Evolutionary conservation across 805 yeast genomes (phyloP).

Genomic region (Blastobotrys robertii): DNA sequence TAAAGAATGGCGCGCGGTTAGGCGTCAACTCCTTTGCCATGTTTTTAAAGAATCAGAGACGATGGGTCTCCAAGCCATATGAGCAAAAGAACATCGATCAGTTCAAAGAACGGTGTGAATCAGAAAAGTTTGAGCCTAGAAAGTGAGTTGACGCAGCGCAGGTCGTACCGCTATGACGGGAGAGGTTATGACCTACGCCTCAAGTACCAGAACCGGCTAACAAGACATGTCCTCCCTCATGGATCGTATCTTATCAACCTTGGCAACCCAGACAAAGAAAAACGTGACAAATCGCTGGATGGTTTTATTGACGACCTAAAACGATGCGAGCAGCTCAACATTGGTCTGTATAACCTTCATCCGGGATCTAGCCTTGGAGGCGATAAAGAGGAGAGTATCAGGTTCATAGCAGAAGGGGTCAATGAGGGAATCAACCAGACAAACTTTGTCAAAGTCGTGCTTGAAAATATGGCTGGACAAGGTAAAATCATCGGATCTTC

Average conservation of each 20-base stretch:
- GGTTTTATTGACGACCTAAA: conserved; percentile 78
- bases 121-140: conserved; percentile 57
- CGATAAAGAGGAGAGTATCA: conserved; percentile 55
- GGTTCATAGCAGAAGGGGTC: conserved; percentile 64
- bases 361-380: conserved; percentile 74
- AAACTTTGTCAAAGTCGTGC: conserved; percentile 68
- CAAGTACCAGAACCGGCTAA: conserved; percentile 10
- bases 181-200: not conserved
- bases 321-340: conserved; percentile 76
- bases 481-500: conserved; percentile 82
- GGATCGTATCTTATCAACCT: conserved; percentile 90
- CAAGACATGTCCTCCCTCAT: conserved; percentile 71
- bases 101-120: conserved; percentile 54
- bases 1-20: conserved; percentile 44
- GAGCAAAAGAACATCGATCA: conserved; percentile 54
- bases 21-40: conserved; percentile 81
- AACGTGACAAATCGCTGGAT: conserved; percentile 62
- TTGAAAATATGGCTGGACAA: conserved; percentile 98
- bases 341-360: conserved; percentile 85
- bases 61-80: conserved; percentile 81
- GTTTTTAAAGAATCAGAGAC: conserved; percentile 80
- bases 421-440: conserved; percentile 73
- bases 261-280: conserved; percentile 81
- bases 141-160: conserved; percentile 25
- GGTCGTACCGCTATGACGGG: not conserved